Base-by-base conservation (phyloP, 768 basidiomycete genomes). In the Boletus rufocinnamomeus region DNA sequence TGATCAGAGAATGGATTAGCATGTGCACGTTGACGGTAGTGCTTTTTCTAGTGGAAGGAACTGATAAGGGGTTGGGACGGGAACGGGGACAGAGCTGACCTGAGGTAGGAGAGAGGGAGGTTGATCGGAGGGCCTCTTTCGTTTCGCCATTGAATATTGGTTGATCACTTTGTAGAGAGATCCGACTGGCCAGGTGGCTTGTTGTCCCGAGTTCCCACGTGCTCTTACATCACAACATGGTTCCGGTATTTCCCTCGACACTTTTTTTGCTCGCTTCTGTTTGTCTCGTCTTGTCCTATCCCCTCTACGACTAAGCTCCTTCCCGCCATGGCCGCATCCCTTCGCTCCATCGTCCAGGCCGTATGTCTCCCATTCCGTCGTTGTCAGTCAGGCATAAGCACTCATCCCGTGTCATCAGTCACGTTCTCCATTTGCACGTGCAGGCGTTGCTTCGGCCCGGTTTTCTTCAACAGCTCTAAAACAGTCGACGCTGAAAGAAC, bases 1-100 rank as follows among this genome's bases (percentile, higher is more conserved):
- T 99, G 90, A 70, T 92, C 90, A 17, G 91, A 92, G 75, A 92
- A 92, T 3, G 89, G 90, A 69, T 92, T 92, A 5, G 90, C 89
- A 68, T 93, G 90, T 38, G 90, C 90, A 50, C 90, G 83, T 66
- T 93, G 90, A 43, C 90, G 78, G 69, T 93, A 93, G 67, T 89
- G 87, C 69, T 85, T 85, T 86, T 93, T 93, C 88, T 92, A 63
- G 27, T 17, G 54, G 3, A 46, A 4, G 8, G 32, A 32, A 23
- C 13, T 16, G 10, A 50, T 62, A n/a, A 64, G 49, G 6, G 7
- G 7, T 14, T 6, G 6, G 1, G 10, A 21, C 23, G 21, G 4
- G 4, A 1, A n/a, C 4, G 16, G 35, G 13, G 16, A 21, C 7
- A 41, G 11, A 27, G 21, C 66, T 40, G 58, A 84, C 84, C 75